Evolutionary conservation across 1,284 basidiomycete species (phyloP).

Genomic region (Coriolopsis trogii): DNA sequence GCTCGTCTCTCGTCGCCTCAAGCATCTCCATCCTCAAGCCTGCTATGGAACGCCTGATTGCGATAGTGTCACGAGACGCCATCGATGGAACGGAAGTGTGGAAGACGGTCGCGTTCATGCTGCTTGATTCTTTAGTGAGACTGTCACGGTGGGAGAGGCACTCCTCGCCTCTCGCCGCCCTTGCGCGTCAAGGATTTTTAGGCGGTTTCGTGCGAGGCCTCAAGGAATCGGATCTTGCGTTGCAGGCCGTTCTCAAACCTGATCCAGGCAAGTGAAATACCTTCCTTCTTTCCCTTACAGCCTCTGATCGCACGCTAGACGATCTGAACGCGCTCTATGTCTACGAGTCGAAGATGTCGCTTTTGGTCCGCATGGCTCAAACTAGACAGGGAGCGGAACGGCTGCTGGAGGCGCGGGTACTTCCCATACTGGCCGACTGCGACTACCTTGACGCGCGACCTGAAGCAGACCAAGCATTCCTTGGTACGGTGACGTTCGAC

Average conservation of each 20-base stretch:
- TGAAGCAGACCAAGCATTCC: slow-evolving; percentile 79
- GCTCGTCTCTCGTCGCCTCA: slow-evolving; percentile 59
- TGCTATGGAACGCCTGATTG: slow-evolving; percentile 74
- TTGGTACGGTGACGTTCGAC: slow-evolving; percentile 55
- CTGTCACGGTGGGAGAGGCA: slow-evolving; percentile 68
- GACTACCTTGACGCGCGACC: slow-evolving; percentile 87
- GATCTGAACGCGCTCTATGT: slow-evolving; percentile 93
- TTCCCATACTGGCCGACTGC: slow-evolving; percentile 83
- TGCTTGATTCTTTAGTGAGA: slow-evolving; percentile 78
- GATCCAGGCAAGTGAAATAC: slow-evolving; percentile 88
- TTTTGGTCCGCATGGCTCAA: slow-evolving; percentile 85
- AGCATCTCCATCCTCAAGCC: slow-evolving; percentile 66
- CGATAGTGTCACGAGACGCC: slow-evolving; percentile 86
- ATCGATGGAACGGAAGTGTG: slow-evolving; percentile 95
- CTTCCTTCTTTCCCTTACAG: too few species aligned
- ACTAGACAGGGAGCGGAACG: slow-evolving; percentile 84
- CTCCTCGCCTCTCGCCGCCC: slow-evolving; percentile 56
- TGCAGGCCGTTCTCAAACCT: slow-evolving; percentile 83
- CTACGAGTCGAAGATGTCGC: slow-evolving; percentile 92
- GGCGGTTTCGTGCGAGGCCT: slow-evolving; percentile 83
- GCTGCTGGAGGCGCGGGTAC: slow-evolving; percentile 78
- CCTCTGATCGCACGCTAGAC: slow-evolving; percentile 52
- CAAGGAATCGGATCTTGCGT: slow-evolving; percentile 81
- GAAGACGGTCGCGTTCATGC: slow-evolving; percentile 92
- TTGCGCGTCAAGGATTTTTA: slow-evolving; percentile 81